phyloP scores from a whole-genome alignment of 2,329 filamentous ascomycete genomes.

The Pseudopyrenochaeta lycopersici region DNA sequence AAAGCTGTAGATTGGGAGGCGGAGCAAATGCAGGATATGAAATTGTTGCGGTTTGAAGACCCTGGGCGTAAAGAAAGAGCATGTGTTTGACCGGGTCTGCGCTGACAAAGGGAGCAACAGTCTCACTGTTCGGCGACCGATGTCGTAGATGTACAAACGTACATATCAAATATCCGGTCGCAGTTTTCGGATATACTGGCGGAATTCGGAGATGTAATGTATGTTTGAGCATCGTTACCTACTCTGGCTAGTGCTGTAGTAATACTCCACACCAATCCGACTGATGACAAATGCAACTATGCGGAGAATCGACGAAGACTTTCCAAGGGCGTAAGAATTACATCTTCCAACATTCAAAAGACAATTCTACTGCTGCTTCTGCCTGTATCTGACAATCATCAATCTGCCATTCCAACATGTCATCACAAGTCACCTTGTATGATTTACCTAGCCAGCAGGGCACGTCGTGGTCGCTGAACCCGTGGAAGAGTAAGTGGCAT shows the following conservation, averaged over 20 bases:
- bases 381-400: background rate
- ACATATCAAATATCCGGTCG: no score
- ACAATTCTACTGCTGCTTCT: background rate
- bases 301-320: background rate
- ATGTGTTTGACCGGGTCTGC: no score
- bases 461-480: conserved; percentile 71
- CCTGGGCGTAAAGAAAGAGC: no score
- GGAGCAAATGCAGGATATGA: no score
- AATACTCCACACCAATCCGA: background rate
- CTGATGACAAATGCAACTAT: conserved; percentile 4
- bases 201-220: no score
- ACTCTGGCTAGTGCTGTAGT: background rate
- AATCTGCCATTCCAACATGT: conserved; percentile 14
- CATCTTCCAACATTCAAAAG: background rate
- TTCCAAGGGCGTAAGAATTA: background rate
- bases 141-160: no score
- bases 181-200: no score
- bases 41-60: no score
- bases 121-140: background rate
- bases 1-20: no score
- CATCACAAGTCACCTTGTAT: conserved; percentile 63
- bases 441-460: conserved; percentile 67
- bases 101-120: background rate
- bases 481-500: conserved; percentile 71
- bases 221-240: background rate